Base-by-base conservation (phyloP, 108 stramenopile genomes). In the Aureococcus anophagefferens region DNA sequence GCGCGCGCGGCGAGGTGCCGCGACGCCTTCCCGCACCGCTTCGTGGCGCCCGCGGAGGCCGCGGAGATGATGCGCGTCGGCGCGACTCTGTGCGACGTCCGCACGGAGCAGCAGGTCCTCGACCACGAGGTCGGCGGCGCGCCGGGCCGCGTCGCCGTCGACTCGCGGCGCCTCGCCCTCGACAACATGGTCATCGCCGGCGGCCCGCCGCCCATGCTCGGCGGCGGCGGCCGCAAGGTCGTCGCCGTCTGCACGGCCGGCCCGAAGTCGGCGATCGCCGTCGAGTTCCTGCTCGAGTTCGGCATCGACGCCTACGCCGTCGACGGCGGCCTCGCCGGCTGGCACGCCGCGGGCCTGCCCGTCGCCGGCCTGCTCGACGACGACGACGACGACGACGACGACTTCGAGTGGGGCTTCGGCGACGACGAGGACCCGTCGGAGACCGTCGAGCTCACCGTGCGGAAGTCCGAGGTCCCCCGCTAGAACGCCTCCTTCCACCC, bases 401-500 rank as follows among this genome's bases (percentile, higher is more conserved):
- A 44, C 9, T 66, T 16, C n/a, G n/a, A n/a, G n/a, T n/a, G n/a
- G n/a, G n/a, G n/a, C n/a, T n/a, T n/a, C n/a, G n/a, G n/a, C n/a
- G 40, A 44, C 13, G 40, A 44, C 13, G 40, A 44, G 40, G 40
- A 44, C 40, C 9, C 5, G 40, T 44, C 5, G 13, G 5, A 13
- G 40, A 11, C 9, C 13, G 40, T 44, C 40, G 13, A 44, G 13
- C 5, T 44, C 13, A 44, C 5, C 13, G n/a, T n/a, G n/a, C n/a
- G n/a, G n/a, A n/a, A n/a, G n/a, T n/a, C n/a, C n/a, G n/a, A n/a
- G n/a, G n/a, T n/a, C n/a, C n/a, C 29, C 40, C 30, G 5, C 28
- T 46, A 63, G 36, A 64, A 73, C 5, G 9, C 14, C 7, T 63
- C 72, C 63, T 73, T 73, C 72, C 72, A 73, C 16, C 72, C 72